Percentiles rank a stretch among this genome's conserved stretches.
phyloP scores from a whole-genome alignment of 331 rosid genomes.

The Quercus phellos region DNA sequence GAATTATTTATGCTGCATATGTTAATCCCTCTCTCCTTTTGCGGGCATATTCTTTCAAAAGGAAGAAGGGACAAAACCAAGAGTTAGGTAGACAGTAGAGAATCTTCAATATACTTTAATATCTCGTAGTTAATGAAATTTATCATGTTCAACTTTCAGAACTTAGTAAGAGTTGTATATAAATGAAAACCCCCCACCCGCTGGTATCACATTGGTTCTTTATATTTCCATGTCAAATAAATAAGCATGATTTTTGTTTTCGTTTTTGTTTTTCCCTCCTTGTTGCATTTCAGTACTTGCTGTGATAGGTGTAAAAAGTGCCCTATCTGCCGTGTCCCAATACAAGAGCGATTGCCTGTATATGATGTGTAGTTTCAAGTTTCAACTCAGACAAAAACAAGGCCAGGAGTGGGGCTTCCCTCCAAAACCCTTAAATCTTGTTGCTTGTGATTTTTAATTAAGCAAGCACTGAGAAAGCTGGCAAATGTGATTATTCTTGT shows the following conservation, averaged over 20 bases:
- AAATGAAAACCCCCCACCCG: no score
- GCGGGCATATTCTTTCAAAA: background rate
- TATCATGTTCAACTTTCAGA: no score
- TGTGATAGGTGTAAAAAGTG: slow-evolving; percentile 72
- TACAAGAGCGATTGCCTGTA: slow-evolving; percentile 59
- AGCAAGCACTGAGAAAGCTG: slow-evolving; percentile 38
- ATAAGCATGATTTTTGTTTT: background rate
- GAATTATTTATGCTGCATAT: background rate
- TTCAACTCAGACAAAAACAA: background rate
- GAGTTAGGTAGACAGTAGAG: background rate
- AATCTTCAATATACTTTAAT: background rate
- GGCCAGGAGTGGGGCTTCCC: slow-evolving; percentile 17
- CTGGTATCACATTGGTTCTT: background rate
- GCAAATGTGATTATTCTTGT: slow-evolving; percentile 11
- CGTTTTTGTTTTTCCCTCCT: background rate
- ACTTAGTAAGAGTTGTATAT: no score
- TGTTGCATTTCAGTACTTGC: slow-evolving; percentile 58
- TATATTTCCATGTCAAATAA: background rate
- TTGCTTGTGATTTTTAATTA: slow-evolving; percentile 54
- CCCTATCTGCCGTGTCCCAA: slow-evolving; percentile 72
- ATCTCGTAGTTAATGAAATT: no score
- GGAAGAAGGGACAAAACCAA: background rate
- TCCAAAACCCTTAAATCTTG: slow-evolving; percentile 1
- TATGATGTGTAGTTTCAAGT: slow-evolving; percentile 48
- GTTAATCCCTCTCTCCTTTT: background rate